Evolutionary conservation across 495 filamentous ascomycete species (phyloP).

Genomic region (Clavariopsis aquatica): DNA sequence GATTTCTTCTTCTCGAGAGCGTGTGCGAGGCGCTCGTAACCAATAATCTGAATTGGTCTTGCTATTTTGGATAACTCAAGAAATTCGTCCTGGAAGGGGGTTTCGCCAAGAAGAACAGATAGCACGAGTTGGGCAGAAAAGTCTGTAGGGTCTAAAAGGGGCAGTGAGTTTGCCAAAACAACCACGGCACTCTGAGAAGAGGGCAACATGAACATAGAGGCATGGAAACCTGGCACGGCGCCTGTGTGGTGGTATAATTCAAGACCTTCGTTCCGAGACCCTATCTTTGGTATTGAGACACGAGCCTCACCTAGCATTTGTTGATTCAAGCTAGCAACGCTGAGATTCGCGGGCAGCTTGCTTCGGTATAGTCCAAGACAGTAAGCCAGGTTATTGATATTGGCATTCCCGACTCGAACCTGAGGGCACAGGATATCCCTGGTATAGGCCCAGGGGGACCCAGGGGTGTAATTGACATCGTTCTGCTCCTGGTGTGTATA

Average conservation of each 20-base stretch:
- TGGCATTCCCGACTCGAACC: background rate
- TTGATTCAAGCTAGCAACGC: slow-evolving; percentile 7
- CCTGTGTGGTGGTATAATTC: slow-evolving; percentile 19
- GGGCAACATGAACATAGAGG: slow-evolving; percentile 10
- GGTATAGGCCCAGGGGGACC: slow-evolving; percentile 17
- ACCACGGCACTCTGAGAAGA: slow-evolving; percentile 14
- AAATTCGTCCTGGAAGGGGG: background rate
- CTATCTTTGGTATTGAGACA: background rate
- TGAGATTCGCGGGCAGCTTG: slow-evolving; percentile 15
- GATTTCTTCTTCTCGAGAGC: background rate
- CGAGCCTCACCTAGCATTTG: background rate
- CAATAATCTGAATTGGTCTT: background rate
- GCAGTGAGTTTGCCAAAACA: slow-evolving; percentile 11
- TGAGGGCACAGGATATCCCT: slow-evolving; percentile 16
- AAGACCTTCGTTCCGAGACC: background rate
- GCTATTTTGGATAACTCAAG: background rate
- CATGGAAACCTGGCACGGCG: background rate
- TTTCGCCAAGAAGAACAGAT: background rate
- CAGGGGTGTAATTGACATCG: slow-evolving; percentile 5
- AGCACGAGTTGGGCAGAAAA: slow-evolving; percentile 8
- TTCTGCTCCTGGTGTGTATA: slow-evolving; percentile 14
- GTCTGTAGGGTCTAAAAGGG: slow-evolving; percentile 11
- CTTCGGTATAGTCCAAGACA: slow-evolving; percentile 26
- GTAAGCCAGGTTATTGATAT: slow-evolving; percentile 2
- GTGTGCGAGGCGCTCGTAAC: background rate